Percentiles rank a stretch among this genome's conserved stretches.
Evolutionary conservation across 331 rosid genomes (phyloP).

Genomic region (Malus hybrid): DNA sequence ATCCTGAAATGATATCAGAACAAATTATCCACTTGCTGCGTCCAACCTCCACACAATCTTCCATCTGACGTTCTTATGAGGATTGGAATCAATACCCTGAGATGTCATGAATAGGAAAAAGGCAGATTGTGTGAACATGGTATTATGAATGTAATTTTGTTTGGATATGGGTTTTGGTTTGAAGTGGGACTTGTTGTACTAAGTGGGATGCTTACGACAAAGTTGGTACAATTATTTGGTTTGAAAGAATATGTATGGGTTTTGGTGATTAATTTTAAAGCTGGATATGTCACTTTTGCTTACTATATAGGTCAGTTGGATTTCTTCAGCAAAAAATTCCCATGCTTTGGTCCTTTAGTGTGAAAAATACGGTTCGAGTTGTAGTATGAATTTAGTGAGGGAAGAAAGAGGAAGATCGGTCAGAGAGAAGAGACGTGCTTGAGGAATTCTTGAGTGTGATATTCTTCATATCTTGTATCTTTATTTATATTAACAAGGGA

Average conservation of each 20-base stretch:
- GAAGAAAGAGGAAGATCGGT: no score
- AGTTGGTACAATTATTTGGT: conserved; percentile 2
- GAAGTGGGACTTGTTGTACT: background rate
- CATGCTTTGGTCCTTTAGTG: background rate
- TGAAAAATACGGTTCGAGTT: no score
- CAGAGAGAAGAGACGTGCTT: no score
- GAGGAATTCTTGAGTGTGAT: no score
- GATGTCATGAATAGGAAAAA: background rate
- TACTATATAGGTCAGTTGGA: background rate
- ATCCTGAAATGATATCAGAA: no score
- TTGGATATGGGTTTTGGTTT: background rate
- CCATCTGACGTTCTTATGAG: background rate
- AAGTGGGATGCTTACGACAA: conserved; percentile 10
- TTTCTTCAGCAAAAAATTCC: background rate
- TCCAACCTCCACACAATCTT: background rate
- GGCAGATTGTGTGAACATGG: background rate
- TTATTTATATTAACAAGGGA: no score
- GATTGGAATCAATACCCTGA: background rate
- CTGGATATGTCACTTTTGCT: background rate
- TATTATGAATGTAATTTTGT: background rate
- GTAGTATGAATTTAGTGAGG: no score
- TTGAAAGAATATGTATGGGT: background rate
- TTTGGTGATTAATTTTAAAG: background rate
- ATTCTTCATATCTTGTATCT: no score
- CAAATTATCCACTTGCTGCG: background rate